Conservation (phyloP, 164 flowering plant species). For the Vitis rupestris region DNA sequence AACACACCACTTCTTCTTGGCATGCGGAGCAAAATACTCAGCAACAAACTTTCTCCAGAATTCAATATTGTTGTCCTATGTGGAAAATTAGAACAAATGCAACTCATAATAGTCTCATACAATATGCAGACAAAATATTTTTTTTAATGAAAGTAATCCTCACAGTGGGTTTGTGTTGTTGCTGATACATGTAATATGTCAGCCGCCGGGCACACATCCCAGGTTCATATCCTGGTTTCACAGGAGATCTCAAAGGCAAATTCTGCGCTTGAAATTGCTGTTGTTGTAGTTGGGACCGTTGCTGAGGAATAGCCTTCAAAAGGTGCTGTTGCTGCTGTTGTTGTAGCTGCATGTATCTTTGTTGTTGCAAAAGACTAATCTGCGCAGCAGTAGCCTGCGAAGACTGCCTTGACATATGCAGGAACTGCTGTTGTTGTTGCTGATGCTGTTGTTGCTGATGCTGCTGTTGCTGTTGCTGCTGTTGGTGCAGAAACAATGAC, state of each 20-base stretch:
- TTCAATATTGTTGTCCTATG: constrained; percentile 93
- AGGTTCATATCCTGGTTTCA: constrained; percentile 77
- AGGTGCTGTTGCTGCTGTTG: constrained; percentile 56
- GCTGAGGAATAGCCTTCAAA: constrained; percentile 70
- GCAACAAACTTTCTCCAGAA: constrained; percentile 98
- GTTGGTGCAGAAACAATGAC: constrained; percentile 70
- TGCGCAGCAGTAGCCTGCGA: constrained; percentile 77
- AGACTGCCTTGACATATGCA: constrained; percentile 71
- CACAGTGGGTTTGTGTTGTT: constrained; percentile 89
- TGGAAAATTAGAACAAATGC: constrained; percentile 5
- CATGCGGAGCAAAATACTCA: constrained; percentile 92
- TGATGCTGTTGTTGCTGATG: constrained; percentile 53
- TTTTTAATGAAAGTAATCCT: constrained; percentile 15
- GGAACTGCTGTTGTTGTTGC: constrained; percentile 51
- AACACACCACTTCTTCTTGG: constrained; percentile 99
- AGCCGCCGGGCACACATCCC: constrained; percentile 90
- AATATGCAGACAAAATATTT: neutral
- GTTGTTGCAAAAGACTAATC: constrained; percentile 77
- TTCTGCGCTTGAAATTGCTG: constrained; percentile 71
- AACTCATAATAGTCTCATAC: constrained; percentile 3
- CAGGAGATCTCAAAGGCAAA: constrained; percentile 60
- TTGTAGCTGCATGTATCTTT: constrained; percentile 52
- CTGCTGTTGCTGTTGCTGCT: constrained; percentile 62
- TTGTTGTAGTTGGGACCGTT: constrained; percentile 54
- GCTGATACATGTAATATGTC: constrained; percentile 87